These are phyloP conservation scores for Colletotrichum musicola DNA, from an alignment of 2,329 filamentous ascomycete genomes.

Conservation along the genomic window DNA sequence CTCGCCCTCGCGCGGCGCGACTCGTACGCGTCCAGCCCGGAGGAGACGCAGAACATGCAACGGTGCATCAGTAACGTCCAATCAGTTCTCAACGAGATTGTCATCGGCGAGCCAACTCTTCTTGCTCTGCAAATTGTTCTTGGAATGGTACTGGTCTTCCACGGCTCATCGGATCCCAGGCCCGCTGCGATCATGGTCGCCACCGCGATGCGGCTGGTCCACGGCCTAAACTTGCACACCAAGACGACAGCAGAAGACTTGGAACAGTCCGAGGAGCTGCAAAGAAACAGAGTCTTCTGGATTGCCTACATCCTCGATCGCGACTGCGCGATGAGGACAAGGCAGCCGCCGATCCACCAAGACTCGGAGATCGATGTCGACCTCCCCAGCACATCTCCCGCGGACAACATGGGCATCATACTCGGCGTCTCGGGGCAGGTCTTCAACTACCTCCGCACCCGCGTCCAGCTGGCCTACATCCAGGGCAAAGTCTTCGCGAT, in stretches of 20 bases:
- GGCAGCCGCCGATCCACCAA: conserved; percentile 32
- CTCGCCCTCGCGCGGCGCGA: conserved; percentile 36
- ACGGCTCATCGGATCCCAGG: conserved; percentile 44
- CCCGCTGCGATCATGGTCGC: conserved; percentile 45
- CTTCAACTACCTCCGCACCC: conserved; percentile 34
- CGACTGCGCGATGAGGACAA: conserved; percentile 16
- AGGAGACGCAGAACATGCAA: conserved; percentile 24
- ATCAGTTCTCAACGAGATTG: conserved; percentile 45
- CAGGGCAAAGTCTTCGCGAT: conserved; percentile 36
- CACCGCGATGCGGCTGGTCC: conserved; percentile 46
- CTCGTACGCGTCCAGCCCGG: conserved; percentile 16
- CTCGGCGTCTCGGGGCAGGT: conserved; percentile 11
- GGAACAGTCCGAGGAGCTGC: conserved; percentile 41
- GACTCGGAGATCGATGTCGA: conserved; percentile 37
- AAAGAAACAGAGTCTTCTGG: conserved; percentile 48
- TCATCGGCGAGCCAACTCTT: conserved; percentile 44
- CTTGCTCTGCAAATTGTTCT: conserved; percentile 47
- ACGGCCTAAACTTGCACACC: conserved; percentile 45
- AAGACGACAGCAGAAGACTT: conserved; percentile 36
- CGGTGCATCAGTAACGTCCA: conserved; percentile 44
- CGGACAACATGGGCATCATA: conserved; percentile 24
- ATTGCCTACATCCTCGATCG: conserved; percentile 48
- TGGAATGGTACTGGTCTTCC: conserved; percentile 45
- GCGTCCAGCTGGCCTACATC: conserved; percentile 33
- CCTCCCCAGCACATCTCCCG: conserved; percentile 8